Conservation (phyloP, 73 alveolate genomes). For the Tetrahymena malaccensis region DNA sequence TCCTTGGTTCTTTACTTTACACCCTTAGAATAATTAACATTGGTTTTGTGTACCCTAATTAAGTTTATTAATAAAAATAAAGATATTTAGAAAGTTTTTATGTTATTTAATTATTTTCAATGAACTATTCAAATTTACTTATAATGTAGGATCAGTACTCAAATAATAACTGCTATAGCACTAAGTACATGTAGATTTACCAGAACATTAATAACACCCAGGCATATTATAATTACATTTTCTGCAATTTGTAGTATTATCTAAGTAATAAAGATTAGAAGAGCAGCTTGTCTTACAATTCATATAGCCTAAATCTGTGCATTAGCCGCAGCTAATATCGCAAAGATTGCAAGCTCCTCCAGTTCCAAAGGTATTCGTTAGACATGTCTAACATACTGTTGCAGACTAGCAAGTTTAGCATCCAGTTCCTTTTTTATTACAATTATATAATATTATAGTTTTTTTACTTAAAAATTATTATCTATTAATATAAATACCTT, state of each 20-base stretch:
- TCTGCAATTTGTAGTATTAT: background rate
- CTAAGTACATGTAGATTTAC: background rate
- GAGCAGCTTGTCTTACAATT: background rate
- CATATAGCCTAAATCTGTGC: background rate
- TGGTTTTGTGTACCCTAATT: background rate
- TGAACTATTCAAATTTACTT: background rate
- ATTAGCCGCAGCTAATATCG: background rate
- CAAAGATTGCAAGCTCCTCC: background rate
- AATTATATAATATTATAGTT: too few species aligned
- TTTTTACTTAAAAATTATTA: too few species aligned
- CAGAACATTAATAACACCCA: background rate
- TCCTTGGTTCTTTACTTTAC: background rate
- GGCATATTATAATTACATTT: background rate
- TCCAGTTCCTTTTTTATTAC: background rate
- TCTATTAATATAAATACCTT: background rate
- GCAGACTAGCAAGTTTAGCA: background rate
- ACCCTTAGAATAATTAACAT: background rate
- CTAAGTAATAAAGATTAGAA: background rate
- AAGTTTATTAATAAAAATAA: background rate
- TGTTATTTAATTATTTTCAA: background rate
- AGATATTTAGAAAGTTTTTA: too few species aligned
- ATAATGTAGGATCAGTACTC: background rate
- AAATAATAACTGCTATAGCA: background rate
- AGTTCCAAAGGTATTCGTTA: background rate
- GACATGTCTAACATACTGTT: background rate